These are phyloP conservation scores for Ascochyta clinopodiicola DNA, from an alignment of 2,329 filamentous ascomycete species.

Conservation along the genomic window DNA sequence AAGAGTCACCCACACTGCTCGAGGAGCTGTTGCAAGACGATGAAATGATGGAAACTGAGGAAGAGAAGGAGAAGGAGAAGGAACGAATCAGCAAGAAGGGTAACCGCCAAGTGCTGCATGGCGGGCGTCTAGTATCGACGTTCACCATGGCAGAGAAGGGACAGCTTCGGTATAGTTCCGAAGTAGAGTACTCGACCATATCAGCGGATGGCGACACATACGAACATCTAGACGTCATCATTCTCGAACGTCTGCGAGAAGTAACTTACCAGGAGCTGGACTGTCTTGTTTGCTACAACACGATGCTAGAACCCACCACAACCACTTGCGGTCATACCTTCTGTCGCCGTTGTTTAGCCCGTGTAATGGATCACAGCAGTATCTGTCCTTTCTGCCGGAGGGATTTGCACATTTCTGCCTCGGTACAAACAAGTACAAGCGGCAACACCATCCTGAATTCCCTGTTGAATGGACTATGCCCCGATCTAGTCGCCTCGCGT, in stretches of 20 bases:
- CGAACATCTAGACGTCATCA: conserved; percentile 53
- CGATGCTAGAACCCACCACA: conserved; percentile 83
- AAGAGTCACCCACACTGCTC: conserved; percentile 48
- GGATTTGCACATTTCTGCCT: conserved; percentile 61
- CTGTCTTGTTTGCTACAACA: conserved; percentile 84
- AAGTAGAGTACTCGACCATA: conserved; percentile 58
- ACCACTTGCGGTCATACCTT: conserved; percentile 90
- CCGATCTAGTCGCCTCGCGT: conserved; percentile 65
- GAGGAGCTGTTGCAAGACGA: conserved; percentile 50
- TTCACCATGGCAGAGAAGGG: conserved; percentile 71
- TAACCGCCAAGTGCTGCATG: conserved; percentile 56
- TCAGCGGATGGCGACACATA: conserved; percentile 47
- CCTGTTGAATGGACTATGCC: conserved; percentile 73
- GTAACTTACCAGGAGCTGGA: conserved; percentile 74
- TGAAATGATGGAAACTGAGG: conserved; percentile 42
- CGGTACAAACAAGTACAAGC: conserved; percentile 54
- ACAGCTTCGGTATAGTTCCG: conserved; percentile 62
- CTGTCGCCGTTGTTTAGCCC: conserved; percentile 78
- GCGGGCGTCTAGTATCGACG: conserved; percentile 69
- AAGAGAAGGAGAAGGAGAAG: conserved; percentile 49
- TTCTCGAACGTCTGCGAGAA: conserved; percentile 67
- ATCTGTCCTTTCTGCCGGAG: conserved; percentile 83
- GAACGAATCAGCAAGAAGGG: conserved; percentile 24
- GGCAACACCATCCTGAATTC: conserved; percentile 69
- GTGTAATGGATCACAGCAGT: conserved; percentile 77